A percentile compares a stretch with the other conserved stretches of the same genome.
These are phyloP conservation scores for button mushroom (Agaricus bisporus) DNA, from an alignment of 768 basidiomycete species.

Conservation along the genomic window DNA sequence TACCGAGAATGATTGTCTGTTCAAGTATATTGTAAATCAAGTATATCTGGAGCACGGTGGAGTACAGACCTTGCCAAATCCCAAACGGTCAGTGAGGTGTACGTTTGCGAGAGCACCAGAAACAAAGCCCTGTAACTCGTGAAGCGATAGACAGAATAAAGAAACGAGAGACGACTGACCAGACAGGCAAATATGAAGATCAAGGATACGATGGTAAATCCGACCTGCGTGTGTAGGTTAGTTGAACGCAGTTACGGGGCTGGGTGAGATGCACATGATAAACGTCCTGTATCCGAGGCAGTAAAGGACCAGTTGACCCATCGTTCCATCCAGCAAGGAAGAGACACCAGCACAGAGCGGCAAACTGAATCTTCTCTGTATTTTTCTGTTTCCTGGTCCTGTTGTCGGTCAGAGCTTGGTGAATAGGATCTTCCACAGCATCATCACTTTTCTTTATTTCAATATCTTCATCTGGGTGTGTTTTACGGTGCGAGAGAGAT, in stretches of 20 bases:
- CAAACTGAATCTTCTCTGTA: constrained; percentile 39
- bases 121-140: constrained; percentile 31
- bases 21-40: not conserved
- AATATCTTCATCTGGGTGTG: too few relatives aligned
- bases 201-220: constrained; percentile 50
- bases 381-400: constrained; percentile 18
- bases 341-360: constrained; percentile 46
- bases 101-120: constrained; percentile 34
- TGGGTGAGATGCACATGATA: constrained; percentile 32
- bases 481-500: too few relatives aligned
- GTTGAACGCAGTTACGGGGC: not conserved
- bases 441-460: too few relatives aligned
- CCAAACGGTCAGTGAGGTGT: constrained; percentile 27
- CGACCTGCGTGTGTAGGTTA: constrained; percentile 26
- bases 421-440: too few relatives aligned
- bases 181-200: constrained; percentile 44
- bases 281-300: constrained; percentile 62
- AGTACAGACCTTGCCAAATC: constrained; percentile 36
- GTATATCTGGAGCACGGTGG: not conserved
- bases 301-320: constrained; percentile 64
- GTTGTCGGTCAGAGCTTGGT: not conserved
- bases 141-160: not conserved
- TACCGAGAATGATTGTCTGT: constrained; percentile 12
- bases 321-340: constrained; percentile 78
- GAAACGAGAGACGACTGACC: constrained; percentile 20